Evolutionary conservation across 2,329 filamentous ascomycete genomes (phyloP).

Genomic region (Sclerotinia spermophila): DNA sequence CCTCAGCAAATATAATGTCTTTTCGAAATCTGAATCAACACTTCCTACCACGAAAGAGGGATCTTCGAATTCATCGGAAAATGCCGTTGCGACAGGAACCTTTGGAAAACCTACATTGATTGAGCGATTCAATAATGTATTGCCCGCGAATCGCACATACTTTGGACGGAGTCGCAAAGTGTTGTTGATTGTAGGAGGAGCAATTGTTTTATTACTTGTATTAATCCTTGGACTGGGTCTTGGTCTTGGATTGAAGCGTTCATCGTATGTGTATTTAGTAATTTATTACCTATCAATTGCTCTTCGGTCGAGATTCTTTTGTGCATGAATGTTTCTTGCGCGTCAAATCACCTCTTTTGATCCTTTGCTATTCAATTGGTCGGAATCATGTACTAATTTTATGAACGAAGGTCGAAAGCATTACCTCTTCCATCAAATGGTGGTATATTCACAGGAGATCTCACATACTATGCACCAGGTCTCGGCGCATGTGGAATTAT

Average conservation of each 20-base stretch:
- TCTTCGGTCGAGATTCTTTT: neutral
- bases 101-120: neutral
- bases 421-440: slow-evolving; percentile 51
- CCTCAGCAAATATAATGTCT: slow-evolving; percentile 23
- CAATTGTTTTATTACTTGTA: slow-evolving; percentile 29
- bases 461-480: slow-evolving; percentile 65
- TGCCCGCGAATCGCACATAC: slow-evolving; percentile 23
- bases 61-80: neutral
- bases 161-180: slow-evolving; percentile 24
- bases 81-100: neutral
- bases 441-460: slow-evolving; percentile 55
- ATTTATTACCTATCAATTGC: slow-evolving; percentile 25
- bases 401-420: slow-evolving; percentile 35
- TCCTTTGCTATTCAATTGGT: slow-evolving; percentile 9
- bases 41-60: slow-evolving; percentile 15
- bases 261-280: slow-evolving; percentile 22
- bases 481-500: slow-evolving; percentile 67
- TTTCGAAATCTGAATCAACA: slow-evolving; percentile 12
- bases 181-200: slow-evolving; percentile 13
- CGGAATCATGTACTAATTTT: neutral
- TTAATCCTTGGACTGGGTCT: slow-evolving; percentile 38
- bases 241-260: slow-evolving; percentile 33
- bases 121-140: slow-evolving; percentile 1
- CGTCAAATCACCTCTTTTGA: neutral
- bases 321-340: neutral